Evolutionary conservation across 1,284 basidiomycete genomes (phyloP).

Genomic region (Ustilago crameri): DNA sequence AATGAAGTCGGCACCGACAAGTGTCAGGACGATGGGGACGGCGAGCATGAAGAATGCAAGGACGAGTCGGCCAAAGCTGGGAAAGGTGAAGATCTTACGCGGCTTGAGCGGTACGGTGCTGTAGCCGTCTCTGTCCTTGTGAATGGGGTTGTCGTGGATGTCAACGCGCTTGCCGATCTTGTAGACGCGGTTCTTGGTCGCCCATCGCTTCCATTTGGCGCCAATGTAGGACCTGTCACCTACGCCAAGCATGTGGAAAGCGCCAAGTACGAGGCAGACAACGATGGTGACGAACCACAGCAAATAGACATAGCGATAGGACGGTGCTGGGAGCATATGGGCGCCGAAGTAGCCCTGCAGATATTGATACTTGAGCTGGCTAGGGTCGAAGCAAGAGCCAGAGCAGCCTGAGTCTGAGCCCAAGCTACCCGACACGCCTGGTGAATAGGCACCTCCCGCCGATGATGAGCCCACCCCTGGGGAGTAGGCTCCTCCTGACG

Average conservation of each 20-base stretch:
- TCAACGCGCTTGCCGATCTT: constrained; percentile 47
- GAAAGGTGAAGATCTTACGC: constrained; percentile 53
- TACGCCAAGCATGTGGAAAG: constrained; percentile 63
- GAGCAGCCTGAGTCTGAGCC: constrained; percentile 37
- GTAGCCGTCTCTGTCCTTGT: constrained; percentile 32
- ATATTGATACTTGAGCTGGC: constrained; percentile 55
- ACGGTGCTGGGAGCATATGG: constrained; percentile 68
- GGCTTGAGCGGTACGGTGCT: constrained; percentile 22
- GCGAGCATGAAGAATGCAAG: constrained; percentile 58
- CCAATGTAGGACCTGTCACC: constrained; percentile 59
- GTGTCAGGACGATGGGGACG: constrained; percentile 57
- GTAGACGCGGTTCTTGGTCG: constrained; percentile 57
- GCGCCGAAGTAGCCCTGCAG: constrained; percentile 66
- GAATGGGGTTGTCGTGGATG: constrained; percentile 32
- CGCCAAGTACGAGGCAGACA: constrained; percentile 61
- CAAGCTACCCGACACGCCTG: constrained; percentile 16
- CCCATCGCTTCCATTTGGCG: constrained; percentile 60
- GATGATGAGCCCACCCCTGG: constrained; percentile 23
- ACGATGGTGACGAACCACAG: constrained; percentile 68
- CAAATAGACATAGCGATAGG: constrained; percentile 70
- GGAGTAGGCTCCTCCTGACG: constrained; percentile 7
- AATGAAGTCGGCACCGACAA: constrained; percentile 81
- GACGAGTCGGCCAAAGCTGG: constrained; percentile 54
- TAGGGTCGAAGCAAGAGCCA: constrained; percentile 48
- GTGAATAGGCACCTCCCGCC: constrained; percentile 29